A percentile compares a stretch with the other conserved stretches of the same genome.
Conservation (phyloP, 164 flowering plant genomes). For the Annona cherimola region DNA sequence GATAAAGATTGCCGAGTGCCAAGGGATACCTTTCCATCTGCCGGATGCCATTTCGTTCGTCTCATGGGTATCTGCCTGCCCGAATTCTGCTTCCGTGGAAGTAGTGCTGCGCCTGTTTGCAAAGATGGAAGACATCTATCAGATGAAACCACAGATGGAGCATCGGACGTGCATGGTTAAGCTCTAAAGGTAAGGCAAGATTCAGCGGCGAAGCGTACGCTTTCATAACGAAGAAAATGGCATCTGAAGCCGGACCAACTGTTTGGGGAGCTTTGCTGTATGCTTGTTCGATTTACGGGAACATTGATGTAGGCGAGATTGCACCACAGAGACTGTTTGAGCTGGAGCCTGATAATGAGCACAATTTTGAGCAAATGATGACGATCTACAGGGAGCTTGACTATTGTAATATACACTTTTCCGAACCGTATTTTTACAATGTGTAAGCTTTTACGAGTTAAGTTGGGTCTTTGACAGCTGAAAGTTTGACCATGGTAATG, state of each 20-base stretch:
- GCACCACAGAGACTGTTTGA: constrained; percentile 67
- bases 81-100: constrained; percentile 51
- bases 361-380: constrained; percentile 65
- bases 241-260: constrained; percentile 61
- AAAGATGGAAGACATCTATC: constrained; percentile 42
- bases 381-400: constrained; percentile 54
- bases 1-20: constrained; percentile 39
- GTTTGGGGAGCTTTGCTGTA: constrained; percentile 87
- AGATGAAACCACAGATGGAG: constrained; percentile 55
- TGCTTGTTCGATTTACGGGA: constrained; percentile 63
- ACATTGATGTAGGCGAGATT: constrained; percentile 54
- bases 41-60: constrained; percentile 76
- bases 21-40: constrained; percentile 33
- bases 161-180: constrained; percentile 85
- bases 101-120: constrained; percentile 50
- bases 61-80: constrained; percentile 63
- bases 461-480: too few relatives aligned
- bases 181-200: constrained; percentile 68
- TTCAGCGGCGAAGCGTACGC: constrained; percentile 56
- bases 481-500: too few relatives aligned
- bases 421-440: too few relatives aligned
- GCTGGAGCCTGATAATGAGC: constrained; percentile 80
- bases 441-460: too few relatives aligned
- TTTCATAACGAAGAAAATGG: constrained; percentile 42
- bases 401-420: too few relatives aligned